phyloP scores from a whole-genome alignment of 495 filamentous ascomycete species.

The Rhypophila decipiens region DNA sequence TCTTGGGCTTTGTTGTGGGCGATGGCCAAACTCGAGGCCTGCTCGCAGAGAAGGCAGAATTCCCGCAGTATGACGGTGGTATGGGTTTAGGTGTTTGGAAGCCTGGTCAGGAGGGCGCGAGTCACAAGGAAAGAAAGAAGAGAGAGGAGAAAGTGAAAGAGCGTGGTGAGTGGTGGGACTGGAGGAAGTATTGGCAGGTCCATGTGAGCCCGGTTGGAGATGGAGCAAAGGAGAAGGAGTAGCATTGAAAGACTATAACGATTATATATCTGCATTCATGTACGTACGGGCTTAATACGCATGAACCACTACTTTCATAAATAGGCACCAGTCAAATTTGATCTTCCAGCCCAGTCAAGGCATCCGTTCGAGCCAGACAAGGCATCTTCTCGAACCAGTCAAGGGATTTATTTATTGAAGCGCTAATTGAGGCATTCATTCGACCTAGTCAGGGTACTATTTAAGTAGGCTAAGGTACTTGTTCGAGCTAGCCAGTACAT shows the following conservation, averaged over 20 bases:
- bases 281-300: too few species aligned
- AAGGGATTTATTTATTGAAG: too few species aligned
- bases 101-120: slow-evolving; percentile 24
- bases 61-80: slow-evolving; percentile 29
- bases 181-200: slow-evolving; percentile 37
- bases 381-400: too few species aligned
- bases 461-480: too few species aligned
- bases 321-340: too few species aligned
- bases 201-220: slow-evolving; percentile 26
- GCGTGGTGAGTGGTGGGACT: slow-evolving; percentile 25
- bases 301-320: too few species aligned
- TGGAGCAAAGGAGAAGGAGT: neutral
- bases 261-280: too few species aligned
- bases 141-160: slow-evolving; percentile 12
- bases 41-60: slow-evolving; percentile 31
- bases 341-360: too few species aligned
- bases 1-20: slow-evolving; percentile 33
- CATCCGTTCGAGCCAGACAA: too few species aligned
- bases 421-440: too few species aligned
- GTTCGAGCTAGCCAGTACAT: too few species aligned
- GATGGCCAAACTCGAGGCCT: slow-evolving; percentile 26
- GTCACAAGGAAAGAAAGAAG: neutral
- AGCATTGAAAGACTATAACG: neutral
- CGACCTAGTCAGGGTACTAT: too few species aligned
- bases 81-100: slow-evolving; percentile 30